Base-by-base conservation (phyloP, 768 basidiomycete genomes). In the Naganishia kalamii region DNA sequence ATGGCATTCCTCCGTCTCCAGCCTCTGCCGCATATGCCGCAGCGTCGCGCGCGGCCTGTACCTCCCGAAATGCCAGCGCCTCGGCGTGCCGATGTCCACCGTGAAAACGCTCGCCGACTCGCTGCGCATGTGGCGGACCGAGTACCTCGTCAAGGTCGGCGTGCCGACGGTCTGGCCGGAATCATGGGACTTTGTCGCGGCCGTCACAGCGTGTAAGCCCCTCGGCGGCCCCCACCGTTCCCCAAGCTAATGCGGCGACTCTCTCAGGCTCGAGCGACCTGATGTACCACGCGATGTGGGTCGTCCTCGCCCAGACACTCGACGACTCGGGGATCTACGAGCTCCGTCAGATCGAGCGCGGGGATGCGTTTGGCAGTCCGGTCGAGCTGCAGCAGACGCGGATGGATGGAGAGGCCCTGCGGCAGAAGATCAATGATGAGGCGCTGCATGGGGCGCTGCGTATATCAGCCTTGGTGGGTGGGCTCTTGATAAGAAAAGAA, bases 211-310 rank as follows among this genome's bases (percentile, higher is more conserved):
- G 12, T 86, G 85, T 84, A 66, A 68, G 83, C 74, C 0, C 32
- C 32, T 35, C 49, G 63, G n/a, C 11, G 33, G 40, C 10, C 59
- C 15, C 17, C 19, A 17, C 19, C 27, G 49, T 13, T 27, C 48
- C 61, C 59, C 68, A 47, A 47, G 13, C 60, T 33, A 48, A 67
- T 63, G 62, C 6, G 12, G 40, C 13, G 44, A 32, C 3, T 30
- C 32, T 37, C 12, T 25, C 2, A 57, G 54, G 54, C 37, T 57
- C 54, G 37, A 57, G 54, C 54, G 89, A 92, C 74, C 88, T 89
- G 30, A 90, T 88, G 30, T 93, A 89, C 75, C 92, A 96, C 79
- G 85, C 88, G 70, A 87, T 93, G 85, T 94, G 90, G 90, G 86
- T 92, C 66, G 84, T 86, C 44, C 78, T 92, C 4, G 88, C 88